Conservation (phyloP, 768 basidiomycete genomes). For the Cyclocybe aegerita region DNA sequence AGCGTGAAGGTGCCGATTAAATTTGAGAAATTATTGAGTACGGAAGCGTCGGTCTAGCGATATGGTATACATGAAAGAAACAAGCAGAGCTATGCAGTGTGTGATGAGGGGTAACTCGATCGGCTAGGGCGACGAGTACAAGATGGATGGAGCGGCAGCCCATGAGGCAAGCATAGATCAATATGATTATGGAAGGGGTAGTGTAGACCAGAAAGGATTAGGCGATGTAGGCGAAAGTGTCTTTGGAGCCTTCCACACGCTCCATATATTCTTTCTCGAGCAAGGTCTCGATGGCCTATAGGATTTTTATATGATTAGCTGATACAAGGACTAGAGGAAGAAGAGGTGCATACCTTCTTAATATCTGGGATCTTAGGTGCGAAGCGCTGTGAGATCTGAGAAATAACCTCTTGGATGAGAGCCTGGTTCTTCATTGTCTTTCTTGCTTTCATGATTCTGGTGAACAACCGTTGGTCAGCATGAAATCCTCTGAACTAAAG, state of each 20-base stretch:
- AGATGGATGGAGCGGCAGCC: neutral
- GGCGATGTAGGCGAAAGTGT: conserved; percentile 81
- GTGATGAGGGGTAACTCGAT: neutral
- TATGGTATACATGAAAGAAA: too few species aligned
- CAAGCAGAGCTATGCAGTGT: conserved; percentile 2
- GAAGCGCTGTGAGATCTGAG: conserved; percentile 85
- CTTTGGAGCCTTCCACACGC: conserved; percentile 86
- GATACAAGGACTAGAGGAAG: neutral
- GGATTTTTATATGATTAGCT: conserved; percentile 14
- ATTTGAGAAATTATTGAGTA: too few species aligned
- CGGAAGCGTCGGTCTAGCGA: too few species aligned
- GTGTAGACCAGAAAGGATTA: conserved; percentile 29
- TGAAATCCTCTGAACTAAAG: neutral
- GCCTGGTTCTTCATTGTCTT: conserved; percentile 95
- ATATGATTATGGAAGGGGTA: conserved; percentile 1
- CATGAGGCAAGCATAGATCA: conserved; percentile 1
- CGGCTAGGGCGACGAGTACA: neutral
- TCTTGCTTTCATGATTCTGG: conserved; percentile 91
- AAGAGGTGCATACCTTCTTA: conserved; percentile 67
- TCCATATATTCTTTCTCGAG: conserved; percentile 99
- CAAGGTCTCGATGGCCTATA: conserved; percentile 83
- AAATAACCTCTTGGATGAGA: conserved; percentile 86
- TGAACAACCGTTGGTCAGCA: conserved; percentile 3
- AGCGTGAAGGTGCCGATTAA: too few species aligned
- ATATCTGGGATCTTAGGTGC: conserved; percentile 94